phyloP scores from a whole-genome alignment of 1,284 basidiomycete species.

The Ustilago tritici region DNA sequence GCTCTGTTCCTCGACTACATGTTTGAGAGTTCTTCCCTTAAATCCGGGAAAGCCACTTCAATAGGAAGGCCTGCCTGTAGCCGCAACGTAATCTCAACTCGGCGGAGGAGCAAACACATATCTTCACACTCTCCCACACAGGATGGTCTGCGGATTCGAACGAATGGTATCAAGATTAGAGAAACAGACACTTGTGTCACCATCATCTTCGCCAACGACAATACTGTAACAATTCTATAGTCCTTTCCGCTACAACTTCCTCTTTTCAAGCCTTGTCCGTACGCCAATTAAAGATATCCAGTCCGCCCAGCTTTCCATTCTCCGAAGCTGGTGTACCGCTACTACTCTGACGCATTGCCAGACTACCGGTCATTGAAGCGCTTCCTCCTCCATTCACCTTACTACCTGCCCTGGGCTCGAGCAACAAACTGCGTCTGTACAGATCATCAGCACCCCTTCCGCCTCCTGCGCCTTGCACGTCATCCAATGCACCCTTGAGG shows the following conservation, averaged over 20 bases:
- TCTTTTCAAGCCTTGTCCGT: slow-evolving; percentile 33
- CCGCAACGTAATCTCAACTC: too few relatives aligned
- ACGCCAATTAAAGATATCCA: slow-evolving; percentile 65
- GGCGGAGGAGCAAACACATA: neutral
- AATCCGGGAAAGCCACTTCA: too few relatives aligned
- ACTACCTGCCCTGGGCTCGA: slow-evolving; percentile 63
- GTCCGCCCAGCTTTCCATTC: slow-evolving; percentile 37
- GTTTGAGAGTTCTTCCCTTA: neutral
- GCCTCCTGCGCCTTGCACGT: slow-evolving; percentile 49
- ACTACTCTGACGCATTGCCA: slow-evolving; percentile 41
- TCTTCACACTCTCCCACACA: neutral
- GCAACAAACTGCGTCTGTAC: slow-evolving; percentile 64
- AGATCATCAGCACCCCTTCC: slow-evolving; percentile 61
- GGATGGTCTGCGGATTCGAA: neutral
- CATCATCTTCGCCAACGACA: neutral
- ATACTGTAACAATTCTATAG: neutral
- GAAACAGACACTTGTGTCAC: neutral
- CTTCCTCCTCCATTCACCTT: slow-evolving; percentile 14
- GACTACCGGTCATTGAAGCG: slow-evolving; percentile 32
- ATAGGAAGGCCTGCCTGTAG: too few relatives aligned
- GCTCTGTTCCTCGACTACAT: neutral
- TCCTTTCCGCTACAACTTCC: neutral
- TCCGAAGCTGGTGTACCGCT: slow-evolving; percentile 20
- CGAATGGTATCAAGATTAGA: slow-evolving; percentile 4
- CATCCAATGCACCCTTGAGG: slow-evolving; percentile 70